Conservation (phyloP, 2,329 filamentous ascomycete species). For the Aspergillus sclerotialis region DNA sequence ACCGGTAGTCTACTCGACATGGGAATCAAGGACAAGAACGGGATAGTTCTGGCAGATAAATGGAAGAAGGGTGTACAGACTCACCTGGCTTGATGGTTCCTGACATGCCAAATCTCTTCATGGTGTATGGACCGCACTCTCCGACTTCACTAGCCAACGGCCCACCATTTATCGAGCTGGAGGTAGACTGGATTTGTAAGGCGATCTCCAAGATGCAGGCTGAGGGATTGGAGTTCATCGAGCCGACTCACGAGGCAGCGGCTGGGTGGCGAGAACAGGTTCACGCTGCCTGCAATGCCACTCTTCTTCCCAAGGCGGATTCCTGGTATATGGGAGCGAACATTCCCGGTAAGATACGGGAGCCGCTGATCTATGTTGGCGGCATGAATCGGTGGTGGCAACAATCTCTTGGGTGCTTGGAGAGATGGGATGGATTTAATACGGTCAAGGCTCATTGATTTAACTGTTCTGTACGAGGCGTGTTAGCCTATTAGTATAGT, state of each 20-base stretch:
- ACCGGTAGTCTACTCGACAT: conserved; percentile 29
- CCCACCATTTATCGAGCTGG: conserved; percentile 41
- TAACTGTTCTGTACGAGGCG: no score
- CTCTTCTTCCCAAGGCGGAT: conserved; percentile 38
- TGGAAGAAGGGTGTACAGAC: conserved; percentile 24
- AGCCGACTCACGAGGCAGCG: conserved; percentile 2
- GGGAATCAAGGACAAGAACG: conserved; percentile 20
- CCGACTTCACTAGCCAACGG: conserved; percentile 37
- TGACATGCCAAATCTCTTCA: conserved; percentile 39
- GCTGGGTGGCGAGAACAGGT: conserved; percentile 6
- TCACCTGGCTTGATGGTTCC: conserved; percentile 29
- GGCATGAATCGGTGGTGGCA: conserved; percentile 6
- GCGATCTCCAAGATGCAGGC: conserved; percentile 30
- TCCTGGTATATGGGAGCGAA: conserved; percentile 52
- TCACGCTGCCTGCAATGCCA: conserved; percentile 34
- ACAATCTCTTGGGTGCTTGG: neutral
- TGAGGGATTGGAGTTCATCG: conserved; percentile 1
- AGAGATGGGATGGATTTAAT: neutral
- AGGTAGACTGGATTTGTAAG: conserved; percentile 37
- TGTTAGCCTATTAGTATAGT: no score
- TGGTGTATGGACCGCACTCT: conserved; percentile 46
- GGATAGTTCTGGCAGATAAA: conserved; percentile 15
- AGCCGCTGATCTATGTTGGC: conserved; percentile 37
- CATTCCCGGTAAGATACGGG: conserved; percentile 46
- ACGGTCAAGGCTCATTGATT: neutral